Percentiles rank a stretch among this genome's conserved stretches.
phyloP scores from a whole-genome alignment of 1,284 basidiomycete genomes.

The Malassezia sp. region DNA sequence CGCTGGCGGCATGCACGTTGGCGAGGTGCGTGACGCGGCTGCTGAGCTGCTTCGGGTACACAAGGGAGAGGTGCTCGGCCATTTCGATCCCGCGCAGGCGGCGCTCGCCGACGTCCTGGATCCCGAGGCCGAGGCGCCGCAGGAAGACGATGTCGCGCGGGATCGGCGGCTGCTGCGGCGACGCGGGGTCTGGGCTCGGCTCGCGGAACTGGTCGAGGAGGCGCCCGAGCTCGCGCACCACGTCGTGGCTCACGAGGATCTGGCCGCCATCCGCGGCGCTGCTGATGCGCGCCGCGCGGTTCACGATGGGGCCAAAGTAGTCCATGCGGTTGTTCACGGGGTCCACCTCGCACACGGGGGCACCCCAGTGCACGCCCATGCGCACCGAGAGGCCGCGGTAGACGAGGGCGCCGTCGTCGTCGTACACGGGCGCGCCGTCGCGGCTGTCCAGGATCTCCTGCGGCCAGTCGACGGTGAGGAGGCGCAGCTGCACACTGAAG shows the following conservation, averaged over 20 bases:
- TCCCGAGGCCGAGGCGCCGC: slow-evolving; percentile 61
- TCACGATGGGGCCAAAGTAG: slow-evolving; percentile 48
- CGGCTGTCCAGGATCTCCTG: slow-evolving; percentile 83
- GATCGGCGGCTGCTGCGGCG: slow-evolving; percentile 31
- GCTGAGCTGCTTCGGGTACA: slow-evolving; percentile 68
- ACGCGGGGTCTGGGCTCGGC: not conserved
- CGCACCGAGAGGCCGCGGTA: slow-evolving; percentile 83
- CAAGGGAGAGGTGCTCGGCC: slow-evolving; percentile 63
- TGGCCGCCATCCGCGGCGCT: slow-evolving; percentile 81
- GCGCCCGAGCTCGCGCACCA: slow-evolving; percentile 48
- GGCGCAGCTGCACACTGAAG: slow-evolving; percentile 71
- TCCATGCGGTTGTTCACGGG: slow-evolving; percentile 94
- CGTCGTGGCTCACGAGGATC: slow-evolving; percentile 82
- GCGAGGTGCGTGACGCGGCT: slow-evolving; percentile 54
- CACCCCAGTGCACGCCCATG: slow-evolving; percentile 94
- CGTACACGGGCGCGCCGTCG: slow-evolving; percentile 73
- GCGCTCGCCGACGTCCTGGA: slow-evolving; percentile 72
- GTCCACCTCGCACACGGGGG: slow-evolving; percentile 81
- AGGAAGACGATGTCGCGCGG: slow-evolving; percentile 58
- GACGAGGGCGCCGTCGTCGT: slow-evolving; percentile 60
- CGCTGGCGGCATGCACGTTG: slow-evolving; percentile 50
- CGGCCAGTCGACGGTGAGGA: slow-evolving; percentile 83
- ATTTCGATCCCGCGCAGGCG: slow-evolving; percentile 82
- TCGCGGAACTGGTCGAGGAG: slow-evolving; percentile 27
- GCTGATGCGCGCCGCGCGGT: slow-evolving; percentile 67